Evolutionary conservation across 2,329 filamentous ascomycete species (phyloP).

Genomic region (Epichloe aotearoae): DNA sequence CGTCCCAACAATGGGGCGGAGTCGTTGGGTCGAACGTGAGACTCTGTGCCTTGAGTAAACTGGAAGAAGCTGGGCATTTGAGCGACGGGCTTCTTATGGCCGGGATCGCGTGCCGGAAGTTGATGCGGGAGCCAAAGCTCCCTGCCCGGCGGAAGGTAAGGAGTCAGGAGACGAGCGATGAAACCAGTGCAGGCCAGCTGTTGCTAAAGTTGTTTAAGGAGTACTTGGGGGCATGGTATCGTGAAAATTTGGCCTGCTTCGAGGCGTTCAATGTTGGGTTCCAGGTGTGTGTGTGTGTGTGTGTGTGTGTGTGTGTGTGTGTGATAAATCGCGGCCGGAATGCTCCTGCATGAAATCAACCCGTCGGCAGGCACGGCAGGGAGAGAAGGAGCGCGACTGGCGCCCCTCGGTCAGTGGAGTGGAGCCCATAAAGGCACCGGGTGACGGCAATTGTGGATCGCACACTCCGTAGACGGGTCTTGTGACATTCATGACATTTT

Average conservation of each 20-base stretch:
- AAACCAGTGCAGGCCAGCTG: neutral
- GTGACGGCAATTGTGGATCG: neutral
- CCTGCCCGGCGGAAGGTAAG: neutral
- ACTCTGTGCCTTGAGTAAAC: slow-evolving; percentile 53
- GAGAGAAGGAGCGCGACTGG: neutral
- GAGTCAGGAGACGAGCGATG: neutral
- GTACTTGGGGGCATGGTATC: neutral
- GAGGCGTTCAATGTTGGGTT: neutral
- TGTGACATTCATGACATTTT: too few relatives aligned
- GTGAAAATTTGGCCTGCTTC: neutral
- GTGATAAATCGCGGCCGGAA: neutral
- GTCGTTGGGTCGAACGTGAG: slow-evolving; percentile 38
- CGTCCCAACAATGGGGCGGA: slow-evolving; percentile 49
- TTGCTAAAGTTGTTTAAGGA: neutral
- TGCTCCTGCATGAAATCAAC: neutral
- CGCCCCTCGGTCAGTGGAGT: neutral
- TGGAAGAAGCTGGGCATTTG: slow-evolving; percentile 52
- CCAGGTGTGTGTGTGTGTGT: too few relatives aligned
- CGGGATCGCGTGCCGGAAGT: neutral
- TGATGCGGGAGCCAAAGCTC: slow-evolving; percentile 1
- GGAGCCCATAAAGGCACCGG: neutral
- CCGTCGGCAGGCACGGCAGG: neutral
- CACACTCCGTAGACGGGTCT: too few relatives aligned
- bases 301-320: too few relatives aligned
- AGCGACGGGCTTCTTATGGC: slow-evolving; percentile 1